phyloP scores from a whole-genome alignment of 1,139 yeast species.

The Kluyveromyces marxianus region DNA sequence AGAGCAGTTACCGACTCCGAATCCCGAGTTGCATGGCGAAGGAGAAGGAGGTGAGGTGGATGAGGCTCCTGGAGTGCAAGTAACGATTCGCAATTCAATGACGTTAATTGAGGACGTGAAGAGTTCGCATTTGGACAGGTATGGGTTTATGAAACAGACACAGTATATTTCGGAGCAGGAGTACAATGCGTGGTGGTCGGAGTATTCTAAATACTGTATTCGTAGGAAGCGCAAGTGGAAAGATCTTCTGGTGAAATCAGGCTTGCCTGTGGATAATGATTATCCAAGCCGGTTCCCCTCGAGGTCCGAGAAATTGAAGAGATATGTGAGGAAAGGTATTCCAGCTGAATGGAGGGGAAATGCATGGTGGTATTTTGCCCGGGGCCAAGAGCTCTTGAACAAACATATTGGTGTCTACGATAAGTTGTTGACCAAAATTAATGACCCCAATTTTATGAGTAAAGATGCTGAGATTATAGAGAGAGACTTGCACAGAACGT shows the following conservation, averaged over 20 bases:
- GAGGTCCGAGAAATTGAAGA: slow-evolving; percentile 69
- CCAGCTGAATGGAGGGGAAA: slow-evolving; percentile 97
- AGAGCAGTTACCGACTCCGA: no score
- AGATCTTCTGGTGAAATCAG: slow-evolving; percentile 54
- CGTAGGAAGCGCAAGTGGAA: slow-evolving; percentile 75
- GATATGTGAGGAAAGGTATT: slow-evolving; percentile 81
- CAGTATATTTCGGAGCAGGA: slow-evolving; percentile 44
- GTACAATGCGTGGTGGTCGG: slow-evolving; percentile 68
- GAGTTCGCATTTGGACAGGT: slow-evolving; percentile 49
- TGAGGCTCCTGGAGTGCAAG: no score
- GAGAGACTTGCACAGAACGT: slow-evolving; percentile 84
- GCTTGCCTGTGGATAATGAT: slow-evolving; percentile 42
- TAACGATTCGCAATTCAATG: not conserved
- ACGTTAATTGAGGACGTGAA: not conserved
- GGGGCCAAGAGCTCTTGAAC: slow-evolving; percentile 70
- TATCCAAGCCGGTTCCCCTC: slow-evolving; percentile 54
- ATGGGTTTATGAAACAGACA: slow-evolving; percentile 73
- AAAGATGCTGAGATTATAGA: slow-evolving; percentile 84
- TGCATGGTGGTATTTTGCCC: slow-evolving; percentile 96
- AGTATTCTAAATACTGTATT: slow-evolving; percentile 54
- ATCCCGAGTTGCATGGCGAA: no score
- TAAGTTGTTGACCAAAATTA: slow-evolving; percentile 42
- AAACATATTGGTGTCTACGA: slow-evolving; percentile 70
- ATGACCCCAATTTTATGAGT: slow-evolving; percentile 27
- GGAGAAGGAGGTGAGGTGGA: no score